Percentiles rank a stretch among this genome's conserved stretches.
These are phyloP conservation scores for Alternaria rosae DNA, from an alignment of 2,329 filamentous ascomycete species.

Conservation along the genomic window DNA sequence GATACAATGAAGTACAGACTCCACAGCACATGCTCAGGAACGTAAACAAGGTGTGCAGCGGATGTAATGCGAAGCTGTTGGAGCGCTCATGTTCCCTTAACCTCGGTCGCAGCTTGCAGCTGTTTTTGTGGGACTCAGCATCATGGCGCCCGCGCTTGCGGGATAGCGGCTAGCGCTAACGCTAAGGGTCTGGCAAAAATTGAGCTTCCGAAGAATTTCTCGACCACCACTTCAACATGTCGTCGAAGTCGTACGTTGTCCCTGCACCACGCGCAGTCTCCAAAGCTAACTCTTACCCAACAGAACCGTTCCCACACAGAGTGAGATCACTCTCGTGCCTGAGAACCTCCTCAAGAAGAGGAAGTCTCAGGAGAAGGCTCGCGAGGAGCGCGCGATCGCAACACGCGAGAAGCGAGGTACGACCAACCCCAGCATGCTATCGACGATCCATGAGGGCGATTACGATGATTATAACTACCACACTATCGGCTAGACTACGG, in stretches of 20 bases:
- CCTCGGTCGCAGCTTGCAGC: neutral
- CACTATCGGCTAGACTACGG: constrained; percentile 87
- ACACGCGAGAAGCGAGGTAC: constrained; percentile 89
- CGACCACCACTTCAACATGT: constrained; percentile 57
- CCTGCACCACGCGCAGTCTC: constrained; percentile 58
- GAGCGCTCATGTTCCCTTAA: neutral
- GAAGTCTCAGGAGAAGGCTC: constrained; percentile 99
- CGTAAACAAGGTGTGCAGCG: neutral
- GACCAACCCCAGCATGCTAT: constrained; percentile 51
- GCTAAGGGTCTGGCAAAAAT: constrained; percentile 22
- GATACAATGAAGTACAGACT: neutral
- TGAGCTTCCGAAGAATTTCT: constrained; percentile 44
- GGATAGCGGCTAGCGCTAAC: constrained; percentile 7
- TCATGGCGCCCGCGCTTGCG: constrained; percentile 3
- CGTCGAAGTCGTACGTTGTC: constrained; percentile 66
- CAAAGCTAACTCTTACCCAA: constrained; percentile 30
- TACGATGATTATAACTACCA: constrained; percentile 87
- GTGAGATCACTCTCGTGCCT: constrained; percentile 89
- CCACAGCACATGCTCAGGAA: neutral
- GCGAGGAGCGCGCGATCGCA: constrained; percentile 83
- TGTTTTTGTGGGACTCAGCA: neutral
- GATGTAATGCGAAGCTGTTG: neutral
- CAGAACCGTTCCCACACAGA: constrained; percentile 90
- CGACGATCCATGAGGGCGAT: constrained; percentile 34
- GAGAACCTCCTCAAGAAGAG: constrained; percentile 99